Evolutionary conservation across 768 basidiomycete genomes (phyloP), one percentile per base, ranked within the genome.

Genomic region (Chiua virens): DNA sequence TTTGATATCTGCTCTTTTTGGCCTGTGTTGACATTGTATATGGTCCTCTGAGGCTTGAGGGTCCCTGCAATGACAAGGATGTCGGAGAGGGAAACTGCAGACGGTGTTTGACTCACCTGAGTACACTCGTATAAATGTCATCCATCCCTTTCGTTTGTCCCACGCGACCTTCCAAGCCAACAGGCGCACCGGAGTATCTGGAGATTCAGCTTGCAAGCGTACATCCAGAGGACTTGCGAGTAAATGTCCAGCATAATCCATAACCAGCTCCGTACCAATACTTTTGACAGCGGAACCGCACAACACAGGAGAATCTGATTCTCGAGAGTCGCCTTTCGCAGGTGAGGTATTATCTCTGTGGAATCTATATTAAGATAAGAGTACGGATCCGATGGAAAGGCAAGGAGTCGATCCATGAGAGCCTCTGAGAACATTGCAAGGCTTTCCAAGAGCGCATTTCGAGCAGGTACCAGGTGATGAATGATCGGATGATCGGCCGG

Each of bases 121-220:
- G 67, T 94, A 94, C 18, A 94, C 81, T 22, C 92, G 78, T 35
- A 94, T 86, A 64, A 92, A 94, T 2, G 92, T 93, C 90, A 94
- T 92, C 92, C 92, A 94, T 21, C 92, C 92, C 58, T 78, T 79
- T 50, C 73, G 80, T 51, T 83, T 83, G 61, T 94, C 90, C 91
- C 90, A 92, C 27, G 74, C 77, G 20, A 94, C 92, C 64, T 94
- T 94, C 92, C 92, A 94, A 3, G 88, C 92, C 23, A 94, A 73
- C 55, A 86, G 66, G 32, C 79, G 82, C 21, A 88, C 61, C 1
- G 83, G 81, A 0, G 77, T 63, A 47, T 79, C 79, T 21, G 67
- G 58, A 17, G 62, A 63, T 55, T 80, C 79, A 14, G 58, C 59
- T 38, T 77, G 74, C 45, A 79, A 74, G 25, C 68, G 64, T 10